These are phyloP conservation scores for Podila clonocystis DNA, from an alignment of 192 early-diverging fungal genomes.

Conservation along the genomic window DNA sequence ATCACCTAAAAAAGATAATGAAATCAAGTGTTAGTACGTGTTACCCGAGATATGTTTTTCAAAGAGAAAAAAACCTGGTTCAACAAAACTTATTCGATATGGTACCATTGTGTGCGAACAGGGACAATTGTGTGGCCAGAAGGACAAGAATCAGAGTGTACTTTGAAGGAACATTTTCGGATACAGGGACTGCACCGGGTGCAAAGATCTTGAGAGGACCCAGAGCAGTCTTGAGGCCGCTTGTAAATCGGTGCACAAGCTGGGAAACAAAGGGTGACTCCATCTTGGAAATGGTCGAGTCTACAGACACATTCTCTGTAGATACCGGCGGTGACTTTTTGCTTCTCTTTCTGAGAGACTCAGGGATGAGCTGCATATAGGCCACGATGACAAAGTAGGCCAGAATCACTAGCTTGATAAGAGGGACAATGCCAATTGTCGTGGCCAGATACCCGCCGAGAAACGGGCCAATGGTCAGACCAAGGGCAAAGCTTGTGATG, in stretches of 20 bases:
- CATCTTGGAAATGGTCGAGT: neutral
- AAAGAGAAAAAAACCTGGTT: neutral
- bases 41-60: neutral
- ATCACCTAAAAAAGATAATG: neutral
- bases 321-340: neutral
- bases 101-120: neutral
- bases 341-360: slow-evolving; percentile 1
- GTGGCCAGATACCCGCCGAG: slow-evolving; percentile 4
- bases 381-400: neutral
- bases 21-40: too few relatives aligned
- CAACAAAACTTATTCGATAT: neutral
- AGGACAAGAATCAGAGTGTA: slow-evolving; percentile 8
- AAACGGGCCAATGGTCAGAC: neutral
- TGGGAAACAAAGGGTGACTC: neutral
- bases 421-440: neutral
- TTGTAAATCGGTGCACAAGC: neutral
- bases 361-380: slow-evolving; percentile 4
- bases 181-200: slow-evolving; percentile 2
- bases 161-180: slow-evolving; percentile 5
- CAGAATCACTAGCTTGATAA: neutral
- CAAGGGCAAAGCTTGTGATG: neutral
- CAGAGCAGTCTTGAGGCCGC: neutral
- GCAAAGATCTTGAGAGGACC: slow-evolving; percentile 9
- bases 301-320: too few relatives aligned
- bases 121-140: neutral